Evolutionary conservation across 805 yeast species (phyloP), one percentile per base, ranked within the genome.

Genomic region (Saccharomyces mikatae): DNA sequence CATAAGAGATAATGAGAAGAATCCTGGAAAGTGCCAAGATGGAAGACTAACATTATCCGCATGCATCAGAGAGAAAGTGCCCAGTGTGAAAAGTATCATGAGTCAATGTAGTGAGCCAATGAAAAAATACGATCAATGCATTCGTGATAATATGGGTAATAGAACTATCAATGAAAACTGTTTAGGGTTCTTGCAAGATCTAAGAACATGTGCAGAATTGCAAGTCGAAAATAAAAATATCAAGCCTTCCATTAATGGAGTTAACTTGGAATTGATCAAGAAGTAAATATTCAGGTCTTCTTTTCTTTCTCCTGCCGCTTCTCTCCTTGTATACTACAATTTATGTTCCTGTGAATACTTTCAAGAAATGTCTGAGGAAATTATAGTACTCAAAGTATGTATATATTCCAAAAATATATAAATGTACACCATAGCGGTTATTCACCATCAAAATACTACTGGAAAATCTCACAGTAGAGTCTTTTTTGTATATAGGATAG

Each of bases 61-160:
- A 21, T 88, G 96, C 68, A 87, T 88, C 57, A 79, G 76, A 62
- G 72, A 73, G 13, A 69, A 74, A 41, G 92, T 87, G 14, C 92
- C 95, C 1, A 77, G 87, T 8, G 86, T 87, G 68, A 82, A 81
- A 64, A 80, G 76, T 64, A 87, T 88, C 60, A 82, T 86, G 64
- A 72, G 74, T 28, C 75, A 78, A 30, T 88, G 96, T 68, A 74
- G 80, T 11, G 74, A 74, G 2, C 72, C 78, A 49, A 75, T 88
- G 69, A 75, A 77, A 57, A 79, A 76, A 3, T 88, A 87, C 64
- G 92, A 87, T 61, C 72, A 72, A 22, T 88, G 96, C 67, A 73
- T 88, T 31, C 70, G 71, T 41, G 71, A 70, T 13, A 79, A 80
- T 61, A 67, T 65, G 63, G 73, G 63, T n/a, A 48, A 58, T 2